phyloP scores from a whole-genome alignment of 225 moss, liverwort and hornwort species.

The Neckera pumila region DNA sequence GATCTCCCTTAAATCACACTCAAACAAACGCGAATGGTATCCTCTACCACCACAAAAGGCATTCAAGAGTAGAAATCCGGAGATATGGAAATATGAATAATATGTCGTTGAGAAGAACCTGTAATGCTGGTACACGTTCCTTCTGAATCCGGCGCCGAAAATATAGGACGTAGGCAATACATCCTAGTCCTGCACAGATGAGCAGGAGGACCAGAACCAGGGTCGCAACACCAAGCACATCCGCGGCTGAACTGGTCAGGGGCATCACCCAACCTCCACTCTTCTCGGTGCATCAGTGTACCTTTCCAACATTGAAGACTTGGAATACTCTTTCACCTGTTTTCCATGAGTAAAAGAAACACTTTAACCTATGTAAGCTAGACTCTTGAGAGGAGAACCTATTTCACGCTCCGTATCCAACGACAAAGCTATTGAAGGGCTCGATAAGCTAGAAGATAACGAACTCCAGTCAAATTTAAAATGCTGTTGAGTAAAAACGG shows the following conservation, averaged over 20 bases:
- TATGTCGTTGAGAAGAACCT: conserved; percentile 5
- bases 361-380: neutral
- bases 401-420: neutral
- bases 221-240: conserved; percentile 95
- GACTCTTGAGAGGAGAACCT: neutral
- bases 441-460: neutral
- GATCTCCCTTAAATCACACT: neutral
- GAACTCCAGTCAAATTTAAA: neutral
- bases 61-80: neutral
- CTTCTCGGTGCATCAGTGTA: conserved; percentile 52
- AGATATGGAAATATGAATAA: neutral
- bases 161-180: conserved; percentile 82
- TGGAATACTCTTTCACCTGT: conserved; percentile 16
- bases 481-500: neutral
- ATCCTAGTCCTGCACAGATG: conserved; percentile 76
- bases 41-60: neutral
- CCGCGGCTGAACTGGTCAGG: conserved; percentile 98
- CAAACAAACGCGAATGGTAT: neutral
- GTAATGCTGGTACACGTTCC: conserved; percentile 60
- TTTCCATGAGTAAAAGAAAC: conserved; percentile 18
- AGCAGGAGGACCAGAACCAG: conserved; percentile 87
- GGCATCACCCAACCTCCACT: conserved; percentile 94
- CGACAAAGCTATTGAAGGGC: neutral
- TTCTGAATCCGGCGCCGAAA: conserved; percentile 77
- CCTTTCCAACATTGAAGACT: conserved; percentile 39